These are phyloP conservation scores for Fennellomyces sp. DNA, from an alignment of 371 early-diverging fungal species.

Conservation along the genomic window DNA sequence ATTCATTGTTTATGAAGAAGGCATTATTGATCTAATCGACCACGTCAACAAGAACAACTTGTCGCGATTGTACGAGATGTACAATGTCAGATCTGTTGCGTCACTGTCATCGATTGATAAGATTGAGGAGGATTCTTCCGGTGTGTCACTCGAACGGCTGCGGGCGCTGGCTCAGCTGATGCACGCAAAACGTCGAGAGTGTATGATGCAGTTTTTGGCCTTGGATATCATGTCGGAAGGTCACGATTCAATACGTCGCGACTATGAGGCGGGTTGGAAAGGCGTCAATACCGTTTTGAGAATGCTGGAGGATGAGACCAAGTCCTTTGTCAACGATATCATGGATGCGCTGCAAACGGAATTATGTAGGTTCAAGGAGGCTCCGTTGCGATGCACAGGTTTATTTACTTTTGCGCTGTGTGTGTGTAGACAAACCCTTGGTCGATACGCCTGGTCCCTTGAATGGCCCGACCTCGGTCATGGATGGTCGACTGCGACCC, in stretches of 20 bases:
- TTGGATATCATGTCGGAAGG: slow-evolving; percentile 35
- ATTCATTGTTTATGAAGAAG: slow-evolving; percentile 45
- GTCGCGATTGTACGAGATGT: slow-evolving; percentile 45
- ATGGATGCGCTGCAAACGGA: slow-evolving; percentile 34
- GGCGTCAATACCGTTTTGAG: slow-evolving; percentile 30
- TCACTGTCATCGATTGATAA: slow-evolving; percentile 34
- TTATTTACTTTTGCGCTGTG: neutral
- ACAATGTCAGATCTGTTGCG: slow-evolving; percentile 44
- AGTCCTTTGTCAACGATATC: slow-evolving; percentile 29
- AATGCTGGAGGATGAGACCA: slow-evolving; percentile 30
- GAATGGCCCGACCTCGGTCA: neutral
- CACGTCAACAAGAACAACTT: slow-evolving; percentile 35
- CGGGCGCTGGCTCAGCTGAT: slow-evolving; percentile 40
- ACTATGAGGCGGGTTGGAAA: slow-evolving; percentile 37
- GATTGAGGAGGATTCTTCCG: slow-evolving; percentile 13
- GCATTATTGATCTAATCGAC: slow-evolving; percentile 41
- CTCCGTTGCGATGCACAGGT: neutral
- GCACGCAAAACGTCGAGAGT: slow-evolving; percentile 53
- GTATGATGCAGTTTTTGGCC: slow-evolving; percentile 49
- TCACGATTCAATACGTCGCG: slow-evolving; percentile 28
- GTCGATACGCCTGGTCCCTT: slow-evolving; percentile 2
- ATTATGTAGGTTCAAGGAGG: slow-evolving; percentile 33
- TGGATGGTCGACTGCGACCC: slow-evolving; percentile 28
- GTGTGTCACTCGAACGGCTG: slow-evolving; percentile 38
- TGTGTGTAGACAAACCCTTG: slow-evolving; percentile 29